Evolutionary conservation across 768 basidiomycete genomes (phyloP), one percentile per base, ranked within the genome.

Genomic region (Podaxis pistillaris): DNA sequence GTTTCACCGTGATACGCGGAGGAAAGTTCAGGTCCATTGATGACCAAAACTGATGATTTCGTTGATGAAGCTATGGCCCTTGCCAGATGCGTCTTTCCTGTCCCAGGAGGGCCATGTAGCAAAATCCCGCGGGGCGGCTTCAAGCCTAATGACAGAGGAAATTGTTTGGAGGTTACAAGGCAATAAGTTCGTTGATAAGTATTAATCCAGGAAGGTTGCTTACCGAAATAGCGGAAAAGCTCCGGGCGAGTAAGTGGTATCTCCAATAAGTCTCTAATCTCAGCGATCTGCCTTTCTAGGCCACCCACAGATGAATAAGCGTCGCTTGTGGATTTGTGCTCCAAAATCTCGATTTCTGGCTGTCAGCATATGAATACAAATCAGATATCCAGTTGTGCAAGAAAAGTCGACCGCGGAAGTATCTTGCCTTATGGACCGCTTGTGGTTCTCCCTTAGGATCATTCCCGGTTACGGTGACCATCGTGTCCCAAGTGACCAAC

Each of bases 1-100:
- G 95, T 97, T 78, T 99, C 97, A 47, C 97, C 97, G 70, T 98
- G 97, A 70, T 94, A 98, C 0, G 95, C 94, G 19, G 93, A 94
- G 1, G 92, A 93, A 22, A 98, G 83, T 71, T 98, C 95, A 12
- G 97, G 95, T 0, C 97, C 97, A 68, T 96, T 96, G 72, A 98
- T 89, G 56, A 94, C 86, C 65, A 99, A 83, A n/a, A 97, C 91
- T 28, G 89, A 87, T 6, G 94, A 91, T 33, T 83, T 84, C 0
- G 91, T 92, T 4, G 95, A 93, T 0, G 88, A 83, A 3, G 96
- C 95, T 63, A 99, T 95, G 13, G 95, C 93, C 64, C 94, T 88
- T 11, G 97, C 96, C 1, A 99, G 80, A 70, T 97, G 94, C 0
- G 97, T 99, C 77, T 99, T 99, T 15, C 97, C 97, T 8, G 97